Base-by-base conservation (phyloP, 345 rosid genomes). In the Mercurialis annua region DNA sequence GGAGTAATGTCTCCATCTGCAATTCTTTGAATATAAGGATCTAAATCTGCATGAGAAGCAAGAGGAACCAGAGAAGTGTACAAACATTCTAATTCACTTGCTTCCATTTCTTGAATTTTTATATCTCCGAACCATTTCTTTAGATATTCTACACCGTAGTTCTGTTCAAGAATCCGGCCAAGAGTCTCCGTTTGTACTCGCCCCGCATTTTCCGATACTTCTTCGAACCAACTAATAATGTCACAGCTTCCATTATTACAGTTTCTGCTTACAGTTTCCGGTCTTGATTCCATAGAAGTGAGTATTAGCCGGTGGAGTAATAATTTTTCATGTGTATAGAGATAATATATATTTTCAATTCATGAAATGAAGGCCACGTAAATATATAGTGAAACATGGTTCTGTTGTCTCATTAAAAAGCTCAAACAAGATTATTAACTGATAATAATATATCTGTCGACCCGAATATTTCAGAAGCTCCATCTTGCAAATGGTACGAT, bases 1-100 rank as follows among this genome's bases (percentile, higher is more conserved):
- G 92, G 86, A 71, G 89, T 47, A 0, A 83, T 76, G 62, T 93
- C 97, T 47, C 98, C 98, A 54, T 86, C 94, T 16, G 94, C 96
- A 76, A 93, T 83, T 72, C 97, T 85, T 61, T 73, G 86, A 64
- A 93, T 84, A 47, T 78, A 86, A 57, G 96, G 92, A 82, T 88
- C 94, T 49, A 93, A 81, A 69, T 88, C 97, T 69, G 85, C 82
- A 81, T 93, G 97, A 62, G 96, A 88, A 38, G 73, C 94, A 51
- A 90, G 77, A 65, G 98, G 98, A 8, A 90, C 94, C 68, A 73
- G 59, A 68, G 86, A 82, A 44, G 83, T 82, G 79, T 76, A 93
- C 42, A 89, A 83, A 66, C 83, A 77, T 79, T 93, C 96, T 76
- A 90, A 69, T 71, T 79, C 85, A 67, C 69, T 44, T 14, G 78